These are phyloP conservation scores for Nothopassalora personata DNA, from an alignment of 2,329 filamentous ascomycete genomes.

Conservation along the genomic window DNA sequence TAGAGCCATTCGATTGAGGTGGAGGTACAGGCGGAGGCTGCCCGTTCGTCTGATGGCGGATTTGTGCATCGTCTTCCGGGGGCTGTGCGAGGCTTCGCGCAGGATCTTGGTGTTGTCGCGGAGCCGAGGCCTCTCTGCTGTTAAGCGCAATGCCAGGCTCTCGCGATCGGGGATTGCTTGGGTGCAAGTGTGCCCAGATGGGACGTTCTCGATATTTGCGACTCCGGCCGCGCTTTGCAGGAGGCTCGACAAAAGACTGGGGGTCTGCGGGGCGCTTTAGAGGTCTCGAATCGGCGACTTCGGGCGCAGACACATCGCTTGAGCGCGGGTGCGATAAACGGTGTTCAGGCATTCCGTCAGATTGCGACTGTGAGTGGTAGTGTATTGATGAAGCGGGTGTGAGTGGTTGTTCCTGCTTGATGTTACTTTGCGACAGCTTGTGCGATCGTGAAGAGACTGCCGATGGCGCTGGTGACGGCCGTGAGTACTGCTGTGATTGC, in stretches of 20 bases:
- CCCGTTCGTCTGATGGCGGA: conserved; percentile 4
- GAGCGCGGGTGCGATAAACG: not conserved
- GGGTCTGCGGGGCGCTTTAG: conserved; percentile 27
- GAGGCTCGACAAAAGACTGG: conserved; percentile 18
- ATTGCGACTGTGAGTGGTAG: not conserved
- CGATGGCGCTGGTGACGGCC: not conserved
- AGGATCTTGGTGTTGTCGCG: conserved; percentile 6
- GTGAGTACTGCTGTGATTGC: not conserved
- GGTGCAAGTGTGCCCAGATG: conserved; percentile 30
- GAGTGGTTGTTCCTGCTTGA: conserved; percentile 1
- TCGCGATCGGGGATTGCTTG: conserved; percentile 24
- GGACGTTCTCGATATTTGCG: conserved; percentile 30
- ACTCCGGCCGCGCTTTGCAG: conserved; percentile 25
- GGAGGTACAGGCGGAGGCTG: not conserved
- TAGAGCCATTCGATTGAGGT: conserved; percentile 3
- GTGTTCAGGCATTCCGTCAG: not conserved
- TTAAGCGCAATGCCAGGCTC: conserved; percentile 2
- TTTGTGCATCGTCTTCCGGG: not conserved
- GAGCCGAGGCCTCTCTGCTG: not conserved
- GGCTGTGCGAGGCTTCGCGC: not conserved
- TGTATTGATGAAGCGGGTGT: not conserved
- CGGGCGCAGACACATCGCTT: not conserved
- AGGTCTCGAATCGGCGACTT: not conserved
- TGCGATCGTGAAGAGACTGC: conserved; percentile 1
- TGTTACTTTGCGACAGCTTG: not conserved